Evolutionary conservation across 75 land plant species (phyloP).

Genomic region (Gnetum montanum): DNA sequence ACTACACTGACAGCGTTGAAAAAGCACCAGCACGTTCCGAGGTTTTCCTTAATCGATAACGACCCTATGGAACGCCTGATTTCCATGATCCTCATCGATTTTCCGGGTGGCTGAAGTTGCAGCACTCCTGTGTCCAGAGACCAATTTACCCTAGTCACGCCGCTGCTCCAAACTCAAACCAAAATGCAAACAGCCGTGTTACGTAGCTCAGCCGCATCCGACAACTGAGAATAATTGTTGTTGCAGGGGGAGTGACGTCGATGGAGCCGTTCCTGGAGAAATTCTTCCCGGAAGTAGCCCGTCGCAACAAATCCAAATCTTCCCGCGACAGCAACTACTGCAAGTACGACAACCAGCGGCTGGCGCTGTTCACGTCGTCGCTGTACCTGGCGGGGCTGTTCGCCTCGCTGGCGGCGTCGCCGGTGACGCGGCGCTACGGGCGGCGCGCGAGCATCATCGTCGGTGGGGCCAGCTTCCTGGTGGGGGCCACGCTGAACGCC

Average conservation of each 20-base stretch:
- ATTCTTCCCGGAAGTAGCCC: conserved; percentile 19
- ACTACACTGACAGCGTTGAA: no score
- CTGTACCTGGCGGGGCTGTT: conserved; percentile 18
- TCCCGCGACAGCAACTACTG: conserved; percentile 18
- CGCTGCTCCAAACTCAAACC: no score
- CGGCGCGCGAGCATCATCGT: conserved; percentile 15
- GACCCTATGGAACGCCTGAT: no score
- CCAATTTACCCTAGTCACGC: no score
- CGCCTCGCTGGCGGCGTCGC: conserved; percentile 17
- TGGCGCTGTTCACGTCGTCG: conserved; percentile 24
- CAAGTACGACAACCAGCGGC: conserved; percentile 27
- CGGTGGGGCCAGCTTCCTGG: conserved; percentile 13
- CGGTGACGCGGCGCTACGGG: conserved; percentile 7
- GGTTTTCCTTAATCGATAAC: no score
- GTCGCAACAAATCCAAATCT: neutral
- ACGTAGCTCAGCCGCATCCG: no score
- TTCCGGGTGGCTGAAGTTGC: no score
- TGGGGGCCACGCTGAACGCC: conserved; percentile 13
- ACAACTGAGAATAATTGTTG: no score
- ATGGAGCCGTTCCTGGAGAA: conserved; percentile 29
- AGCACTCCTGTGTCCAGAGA: no score
- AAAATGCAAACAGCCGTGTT: no score
- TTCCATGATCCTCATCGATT: no score
- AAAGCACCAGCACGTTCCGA: no score
- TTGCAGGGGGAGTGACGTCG: conserved; percentile 30